Evolutionary conservation across 257 asterid species (phyloP), one percentile per base, ranked within the genome.

Genomic region (Gardenia jasminoides): DNA sequence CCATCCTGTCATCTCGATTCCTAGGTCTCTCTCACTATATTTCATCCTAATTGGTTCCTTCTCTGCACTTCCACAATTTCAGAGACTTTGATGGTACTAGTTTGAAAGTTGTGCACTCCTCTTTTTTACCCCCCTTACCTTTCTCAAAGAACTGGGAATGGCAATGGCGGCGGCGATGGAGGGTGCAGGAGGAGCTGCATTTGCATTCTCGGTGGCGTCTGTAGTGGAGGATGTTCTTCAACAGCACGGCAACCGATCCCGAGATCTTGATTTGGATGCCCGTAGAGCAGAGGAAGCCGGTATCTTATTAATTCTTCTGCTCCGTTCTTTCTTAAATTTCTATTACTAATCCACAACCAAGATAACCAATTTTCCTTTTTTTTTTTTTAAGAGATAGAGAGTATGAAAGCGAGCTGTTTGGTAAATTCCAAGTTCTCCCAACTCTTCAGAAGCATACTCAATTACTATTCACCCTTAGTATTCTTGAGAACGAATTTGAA

Each of bases 271-370:
- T 93, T 90, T 90, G 71, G 98, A 95, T 79, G 94, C 96, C 43
- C 93, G 99, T 30, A 84, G 97, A 84, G 97, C 97, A n/a, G 97
- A 90, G 75, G 99, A 91, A 91, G 96, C 96, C 58, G 99, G 99
- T 95, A 90, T 82, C 6, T 75, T 52, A 71, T 75, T 52, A 71
- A 43, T 46, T 47, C 50, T 70, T 36, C n/a, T 20, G 41, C 20
- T 36, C 0, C 43, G 7, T 1, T 15, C 31, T 6, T 8, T 39
- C 43, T 24, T 41, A 24, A 24, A 1, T 58, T 75, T 9, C 16
- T 6, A 13, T 36, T 74, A 10, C 30, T 48, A 41, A 75, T 30
- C 22, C 67, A 59, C 22, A 44, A 33, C 28, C 22, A 44, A 24
- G 12, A 69, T 7, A 43, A 44, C 41, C 41, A n/a, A n/a, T n/a